Evolutionary conservation across 2,329 filamentous ascomycete species (phyloP).

Genomic region (Trichothecium roseum): DNA sequence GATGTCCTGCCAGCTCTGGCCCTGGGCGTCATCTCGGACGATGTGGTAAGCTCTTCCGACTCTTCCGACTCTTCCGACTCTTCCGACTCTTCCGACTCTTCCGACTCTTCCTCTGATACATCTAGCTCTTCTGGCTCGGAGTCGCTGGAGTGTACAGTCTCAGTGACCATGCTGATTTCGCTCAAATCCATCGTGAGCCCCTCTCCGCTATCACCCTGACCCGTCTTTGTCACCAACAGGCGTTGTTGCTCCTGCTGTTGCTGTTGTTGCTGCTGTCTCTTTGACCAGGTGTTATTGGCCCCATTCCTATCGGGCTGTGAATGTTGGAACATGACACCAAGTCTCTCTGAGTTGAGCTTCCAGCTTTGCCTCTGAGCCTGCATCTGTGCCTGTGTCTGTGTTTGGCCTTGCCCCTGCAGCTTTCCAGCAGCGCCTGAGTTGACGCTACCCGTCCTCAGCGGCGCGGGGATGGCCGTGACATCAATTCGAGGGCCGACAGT

Average conservation of each 20-base stretch:
- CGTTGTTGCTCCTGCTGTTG: no score
- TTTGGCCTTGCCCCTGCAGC: no score
- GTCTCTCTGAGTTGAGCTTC: background rate
- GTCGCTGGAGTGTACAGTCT: constrained; percentile 13
- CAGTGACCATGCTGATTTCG: constrained; percentile 14
- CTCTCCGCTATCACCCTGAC: no score
- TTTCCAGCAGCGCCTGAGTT: background rate
- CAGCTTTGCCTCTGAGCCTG: no score
- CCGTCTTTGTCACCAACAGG: no score
- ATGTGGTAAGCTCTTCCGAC: background rate
- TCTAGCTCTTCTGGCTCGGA: constrained; percentile 2
- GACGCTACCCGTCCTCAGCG: constrained; percentile 3
- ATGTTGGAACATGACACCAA: background rate
- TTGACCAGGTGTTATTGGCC: constrained; percentile 9
- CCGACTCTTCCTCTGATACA: constrained; percentile 7
- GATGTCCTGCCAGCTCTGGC: background rate
- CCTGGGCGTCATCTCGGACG: background rate
- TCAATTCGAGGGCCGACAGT: constrained; percentile 1
- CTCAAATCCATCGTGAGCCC: constrained; percentile 1
- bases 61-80: no score
- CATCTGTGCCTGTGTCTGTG: no score
- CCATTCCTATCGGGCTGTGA: background rate
- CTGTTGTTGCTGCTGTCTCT: constrained; percentile 3
- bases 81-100: no score
- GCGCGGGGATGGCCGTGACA: constrained; percentile 4